Conservation (phyloP, 1,139 yeast species). For the Pichia sp. region DNA sequence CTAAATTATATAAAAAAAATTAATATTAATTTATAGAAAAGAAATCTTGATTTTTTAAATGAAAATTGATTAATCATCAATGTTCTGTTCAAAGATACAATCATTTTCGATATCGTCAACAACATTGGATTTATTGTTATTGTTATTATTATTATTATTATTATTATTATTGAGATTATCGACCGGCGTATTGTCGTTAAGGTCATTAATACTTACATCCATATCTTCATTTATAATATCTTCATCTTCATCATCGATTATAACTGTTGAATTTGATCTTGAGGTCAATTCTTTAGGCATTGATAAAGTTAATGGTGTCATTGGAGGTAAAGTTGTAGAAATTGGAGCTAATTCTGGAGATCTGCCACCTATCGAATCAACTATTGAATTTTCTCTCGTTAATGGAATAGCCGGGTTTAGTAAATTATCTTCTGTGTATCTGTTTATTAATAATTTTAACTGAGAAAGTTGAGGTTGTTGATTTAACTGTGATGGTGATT, state of each 20-base stretch:
- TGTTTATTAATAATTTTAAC: constrained; percentile 7
- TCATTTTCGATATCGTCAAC: constrained; percentile 15
- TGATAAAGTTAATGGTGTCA: constrained; percentile 30
- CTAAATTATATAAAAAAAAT: neutral
- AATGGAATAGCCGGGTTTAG: constrained; percentile 4
- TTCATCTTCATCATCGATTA: constrained; percentile 13
- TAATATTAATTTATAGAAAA: no score
- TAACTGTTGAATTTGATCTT: constrained; percentile 12
- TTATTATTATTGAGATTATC: constrained; percentile 9
- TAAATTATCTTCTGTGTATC: constrained; percentile 4
- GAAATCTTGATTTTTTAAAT: no score
- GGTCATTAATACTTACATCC: constrained; percentile 3
- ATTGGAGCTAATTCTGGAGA: constrained; percentile 31
- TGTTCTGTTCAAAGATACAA: constrained; percentile 24
- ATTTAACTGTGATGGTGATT: neutral
- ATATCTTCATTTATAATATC: constrained; percentile 15
- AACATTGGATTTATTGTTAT: neutral
- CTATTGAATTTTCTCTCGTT: constrained; percentile 20
- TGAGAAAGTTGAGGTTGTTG: neutral
- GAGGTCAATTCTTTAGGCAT: constrained; percentile 17
- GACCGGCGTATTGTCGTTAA: constrained; percentile 4
- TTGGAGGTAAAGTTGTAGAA: constrained; percentile 29
- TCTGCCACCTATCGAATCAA: constrained; percentile 25
- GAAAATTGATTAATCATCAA: constrained; percentile 10
- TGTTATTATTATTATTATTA: neutral